Evolutionary conservation across 1,139 yeast species (phyloP).

Genomic region (Candida sanyaensis): DNA sequence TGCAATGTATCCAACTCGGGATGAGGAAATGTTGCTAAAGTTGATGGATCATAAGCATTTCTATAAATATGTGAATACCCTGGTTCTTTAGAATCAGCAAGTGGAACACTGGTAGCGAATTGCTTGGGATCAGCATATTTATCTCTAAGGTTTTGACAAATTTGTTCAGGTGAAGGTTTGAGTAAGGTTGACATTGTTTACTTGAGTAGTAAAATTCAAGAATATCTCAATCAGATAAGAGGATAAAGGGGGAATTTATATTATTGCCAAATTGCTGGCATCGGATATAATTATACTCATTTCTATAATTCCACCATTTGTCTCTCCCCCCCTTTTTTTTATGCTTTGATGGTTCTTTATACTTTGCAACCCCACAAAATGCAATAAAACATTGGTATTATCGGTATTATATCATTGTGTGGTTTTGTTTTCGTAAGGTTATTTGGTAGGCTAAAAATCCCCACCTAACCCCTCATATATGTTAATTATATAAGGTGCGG

Average conservation of each 20-base stretch:
- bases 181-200: conserved; percentile 8
- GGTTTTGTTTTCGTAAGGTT: no score
- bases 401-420: no score
- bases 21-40: conserved; percentile 44
- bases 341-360: no score
- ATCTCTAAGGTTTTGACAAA: conserved; percentile 7
- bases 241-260: neutral
- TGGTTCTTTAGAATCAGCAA: conserved; percentile 26
- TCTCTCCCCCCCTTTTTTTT: neutral
- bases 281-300: no score
- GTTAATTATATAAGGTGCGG: neutral
- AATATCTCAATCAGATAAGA: no score
- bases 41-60: conserved; percentile 35
- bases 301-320: neutral
- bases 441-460: no score
- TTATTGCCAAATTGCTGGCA: neutral
- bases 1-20: conserved; percentile 52
- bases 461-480: no score
- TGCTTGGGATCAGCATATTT: conserved; percentile 10
- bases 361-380: no score
- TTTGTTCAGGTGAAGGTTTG: conserved; percentile 13
- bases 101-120: conserved; percentile 15
- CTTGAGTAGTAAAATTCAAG: no score
- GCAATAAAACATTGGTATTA: no score
- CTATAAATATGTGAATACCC: conserved; percentile 60